Base-by-base conservation (phyloP, 352 stramenopile species). In the Peronosclerospora sorghi region DNA sequence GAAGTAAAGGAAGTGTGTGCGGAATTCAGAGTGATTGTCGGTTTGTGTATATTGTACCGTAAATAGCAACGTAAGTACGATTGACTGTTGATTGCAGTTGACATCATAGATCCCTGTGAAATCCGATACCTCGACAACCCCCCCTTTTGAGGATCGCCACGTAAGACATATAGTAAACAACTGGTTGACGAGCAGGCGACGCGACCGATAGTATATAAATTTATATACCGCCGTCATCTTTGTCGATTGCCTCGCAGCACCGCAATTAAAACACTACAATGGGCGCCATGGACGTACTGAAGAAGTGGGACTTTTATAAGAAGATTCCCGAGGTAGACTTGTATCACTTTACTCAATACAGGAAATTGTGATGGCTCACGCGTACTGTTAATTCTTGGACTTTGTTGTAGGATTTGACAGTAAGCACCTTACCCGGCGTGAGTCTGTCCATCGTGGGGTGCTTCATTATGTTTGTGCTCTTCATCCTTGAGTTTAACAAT, bases 301-400 rank as follows among this genome's bases (percentile, higher is more conserved):
- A 90, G 69, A 92, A 92, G 57, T 92, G 80, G 80, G 80, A 92
- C 63, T 92, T 92, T 42, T 92, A 92, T 77, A 92, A 92, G 65
- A 92, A 92, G 73, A 92, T 92, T 60, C 80, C 80, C 5, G 80
- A 92, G 71, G 76, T 89, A 46, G 0, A 47, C 9, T 15, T 21
- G 1, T 17, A n/a, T 15, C n/a, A 20, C 17, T 15, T 5, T 35
- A 17, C 17, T 15, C 1, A 35, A 19, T n/a, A 14, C 8, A 8
- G 5, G 30, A 15, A 15, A 34, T n/a, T n/a, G 28, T 3, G 13
- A n/a, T n/a, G 5, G 9, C 4, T 13, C 30, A 8, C 17, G 6
- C 17, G 12, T 35, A 17, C 30, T 17, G 5, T 34, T 5, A 15
- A 5, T 5, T 34, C 28, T 34, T 35, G 30, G 7, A 12, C 9